Base-by-base conservation (phyloP, 208 protist genomes). In the Wallacemonas sp. region DNA sequence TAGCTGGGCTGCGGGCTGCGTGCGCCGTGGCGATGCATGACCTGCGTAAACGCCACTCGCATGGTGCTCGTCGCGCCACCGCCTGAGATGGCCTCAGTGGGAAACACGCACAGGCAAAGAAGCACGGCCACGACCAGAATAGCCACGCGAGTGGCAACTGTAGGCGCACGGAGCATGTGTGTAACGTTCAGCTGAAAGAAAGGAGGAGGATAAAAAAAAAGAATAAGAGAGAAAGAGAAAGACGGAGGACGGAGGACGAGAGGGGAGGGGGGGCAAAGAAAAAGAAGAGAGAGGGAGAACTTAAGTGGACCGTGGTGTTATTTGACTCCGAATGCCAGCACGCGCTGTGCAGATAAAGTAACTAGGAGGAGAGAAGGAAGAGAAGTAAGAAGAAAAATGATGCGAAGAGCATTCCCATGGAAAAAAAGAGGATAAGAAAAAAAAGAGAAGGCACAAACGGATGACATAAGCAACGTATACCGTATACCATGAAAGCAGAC, bases 1-100 rank as follows among this genome's bases (percentile, higher is more conserved):
- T 66, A 67, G 4, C 15, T 3, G 4, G 72, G 44, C 22, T 80
- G 22, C 0, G 81, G 62, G 2, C 27, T 59, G 47, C 77, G 74
- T 0, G 44, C 63, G 15, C 81, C 81, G 53, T 87, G 81, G 47
- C 77, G 77, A 64, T 87, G 81, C 1, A 72, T 68, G 26, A 87
- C 44, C 67, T 87, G 81, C 51, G 34, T 27, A 30, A 26, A 6
- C 34, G 24, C 33, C 36, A n/a, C 44, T n/a, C 54, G 49, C 26
- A 46, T 53, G 21, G 51, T 56, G 30, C 51, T 68, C 47, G 56
- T 60, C 59, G 41, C 67, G 28, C 28, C 67, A 1, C 28, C 45
- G 34, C 15, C 36, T 19, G 45, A 22, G 19, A 12, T 9, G 33
- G 38, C 31, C 14, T 27, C 58, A 53, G 14, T 22, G 31, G 56